Conservation (phyloP, 345 rosid genomes). For the Iberis pinnata region DNA sequence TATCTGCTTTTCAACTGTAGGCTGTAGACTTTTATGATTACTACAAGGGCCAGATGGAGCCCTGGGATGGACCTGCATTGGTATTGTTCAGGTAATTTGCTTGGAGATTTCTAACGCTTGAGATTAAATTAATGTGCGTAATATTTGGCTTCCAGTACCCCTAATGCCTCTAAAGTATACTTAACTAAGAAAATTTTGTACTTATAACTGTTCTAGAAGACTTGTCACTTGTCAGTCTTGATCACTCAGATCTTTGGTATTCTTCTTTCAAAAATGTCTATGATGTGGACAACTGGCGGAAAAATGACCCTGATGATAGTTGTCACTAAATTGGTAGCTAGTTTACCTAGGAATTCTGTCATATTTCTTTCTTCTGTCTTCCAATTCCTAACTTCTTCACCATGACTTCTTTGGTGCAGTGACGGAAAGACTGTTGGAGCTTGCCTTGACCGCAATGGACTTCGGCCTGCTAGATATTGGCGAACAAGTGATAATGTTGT, state of each 20-base stretch:
- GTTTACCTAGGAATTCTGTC: slow-evolving; percentile 9
- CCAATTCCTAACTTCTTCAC: slow-evolving; percentile 9
- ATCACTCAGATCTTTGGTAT: slow-evolving; percentile 15
- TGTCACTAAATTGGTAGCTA: slow-evolving; percentile 11
- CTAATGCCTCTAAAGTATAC: background rate
- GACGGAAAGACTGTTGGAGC: slow-evolving; percentile 99
- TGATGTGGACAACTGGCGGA: slow-evolving; percentile 11
- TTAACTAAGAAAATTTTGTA: slow-evolving; percentile 3
- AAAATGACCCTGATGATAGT: slow-evolving; percentile 15
- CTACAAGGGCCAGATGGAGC: slow-evolving; percentile 99
- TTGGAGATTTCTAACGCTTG: slow-evolving; percentile 2
- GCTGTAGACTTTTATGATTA: slow-evolving; percentile 90
- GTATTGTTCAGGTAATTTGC: slow-evolving; percentile 73
- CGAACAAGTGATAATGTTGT: slow-evolving; percentile 89
- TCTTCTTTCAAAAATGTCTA: no score
- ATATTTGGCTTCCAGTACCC: slow-evolving; percentile 9
- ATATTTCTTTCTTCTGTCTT: slow-evolving; percentile 12
- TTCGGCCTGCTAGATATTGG: slow-evolving; percentile 99
- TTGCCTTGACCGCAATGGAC: slow-evolving; percentile 97
- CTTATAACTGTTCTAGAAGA: slow-evolving; percentile 14
- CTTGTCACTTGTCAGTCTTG: slow-evolving; percentile 11
- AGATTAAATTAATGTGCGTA: background rate
- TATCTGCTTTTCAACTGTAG: slow-evolving; percentile 34
- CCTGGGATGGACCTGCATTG: slow-evolving; percentile 99
- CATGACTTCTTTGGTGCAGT: slow-evolving; percentile 42